Evolutionary conservation across 1,284 basidiomycete genomes (phyloP).

Genomic region (Polyporus tsugae): DNA sequence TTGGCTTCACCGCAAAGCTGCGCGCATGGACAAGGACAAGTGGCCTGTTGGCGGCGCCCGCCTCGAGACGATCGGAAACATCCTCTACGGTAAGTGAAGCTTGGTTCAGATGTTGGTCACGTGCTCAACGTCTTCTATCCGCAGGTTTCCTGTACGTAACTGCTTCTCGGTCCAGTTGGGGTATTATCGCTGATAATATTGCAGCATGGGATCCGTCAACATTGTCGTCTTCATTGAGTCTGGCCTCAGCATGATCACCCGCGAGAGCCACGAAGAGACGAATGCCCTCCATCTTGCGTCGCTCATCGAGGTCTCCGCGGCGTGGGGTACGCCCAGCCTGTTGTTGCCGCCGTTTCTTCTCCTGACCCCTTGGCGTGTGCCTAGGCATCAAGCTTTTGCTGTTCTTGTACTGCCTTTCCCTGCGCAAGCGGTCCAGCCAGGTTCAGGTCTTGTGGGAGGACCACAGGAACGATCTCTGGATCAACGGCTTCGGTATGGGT

Average conservation of each 20-base stretch:
- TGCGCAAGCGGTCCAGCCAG: constrained; percentile 86
- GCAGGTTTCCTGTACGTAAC: constrained; percentile 71
- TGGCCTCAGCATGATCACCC: constrained; percentile 70
- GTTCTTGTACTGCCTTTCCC: constrained; percentile 87
- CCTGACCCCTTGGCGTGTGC: constrained; percentile 12
- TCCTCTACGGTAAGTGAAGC: constrained; percentile 76
- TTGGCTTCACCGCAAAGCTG: constrained; percentile 82
- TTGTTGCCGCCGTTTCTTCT: constrained; percentile 4
- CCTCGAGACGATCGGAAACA: constrained; percentile 91
- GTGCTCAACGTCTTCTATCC: constrained; percentile 18
- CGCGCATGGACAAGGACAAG: constrained; percentile 77
- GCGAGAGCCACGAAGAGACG: constrained; percentile 56
- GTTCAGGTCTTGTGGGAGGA: constrained; percentile 96
- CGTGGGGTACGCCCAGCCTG: constrained; percentile 63
- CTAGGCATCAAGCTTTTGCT: constrained; percentile 85
- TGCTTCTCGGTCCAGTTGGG: neutral
- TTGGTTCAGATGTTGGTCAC: constrained; percentile 18
- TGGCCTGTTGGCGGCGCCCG: constrained; percentile 93
- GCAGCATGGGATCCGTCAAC: constrained; percentile 86
- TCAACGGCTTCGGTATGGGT: constrained; percentile 74
- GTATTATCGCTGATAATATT: neutral
- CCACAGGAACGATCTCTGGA: constrained; percentile 89
- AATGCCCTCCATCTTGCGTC: constrained; percentile 84
- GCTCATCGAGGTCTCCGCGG: constrained; percentile 83
- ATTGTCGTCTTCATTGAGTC: constrained; percentile 89